Evolutionary conservation across 2,329 filamentous ascomycete genomes (phyloP), one percentile per base, ranked within the genome.

Genomic region (Calonectria naviculata): DNA sequence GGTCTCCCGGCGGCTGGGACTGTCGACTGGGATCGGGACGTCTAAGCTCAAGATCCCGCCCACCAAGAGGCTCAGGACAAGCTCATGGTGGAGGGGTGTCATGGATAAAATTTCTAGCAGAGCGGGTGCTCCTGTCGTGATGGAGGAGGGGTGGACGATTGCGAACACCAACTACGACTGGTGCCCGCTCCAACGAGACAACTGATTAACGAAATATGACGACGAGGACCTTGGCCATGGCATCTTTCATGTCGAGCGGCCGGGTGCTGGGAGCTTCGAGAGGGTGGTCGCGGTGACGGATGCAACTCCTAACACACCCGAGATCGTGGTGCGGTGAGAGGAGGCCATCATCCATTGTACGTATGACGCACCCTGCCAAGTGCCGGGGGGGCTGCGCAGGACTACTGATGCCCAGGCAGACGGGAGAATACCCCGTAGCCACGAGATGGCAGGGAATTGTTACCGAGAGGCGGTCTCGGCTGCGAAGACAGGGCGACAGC

Each of bases 251-350:
- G 68, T 71, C 68, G 67, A 67, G 68, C 76, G 72, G 75, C 74
- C 70, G 78, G 74, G 71, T 71, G 67, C 34, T 26, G 52, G 34
- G 56, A 61, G 56, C 56, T 24, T 26, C 21, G 24, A 58, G 52
- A 61, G 36, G 36, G 26, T 41, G 67, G 68, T 29, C 49, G 38
- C 36, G 64, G 62, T 64, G 56, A 61, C 56, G 62, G 58, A 52
- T 61, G 41, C 46, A 63, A 24, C 56, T 69, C 75, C 73, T 76
- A 73, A 66, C 68, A 61, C 65, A 68, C 73, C 76, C 74, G 76
- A 76, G 69, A 74, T 75, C 74, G 75, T 70, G 75, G 76, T 77
- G 76, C 75, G 75, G 76, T 77, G 73, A 73, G 68, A 71, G 68
- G 60, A 46, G 60, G 34, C 52, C 67, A 70, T n/a, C 69, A 69